phyloP scores from a whole-genome alignment of 805 yeast genomes.

The Kodamaea hsintzibuensis region DNA sequence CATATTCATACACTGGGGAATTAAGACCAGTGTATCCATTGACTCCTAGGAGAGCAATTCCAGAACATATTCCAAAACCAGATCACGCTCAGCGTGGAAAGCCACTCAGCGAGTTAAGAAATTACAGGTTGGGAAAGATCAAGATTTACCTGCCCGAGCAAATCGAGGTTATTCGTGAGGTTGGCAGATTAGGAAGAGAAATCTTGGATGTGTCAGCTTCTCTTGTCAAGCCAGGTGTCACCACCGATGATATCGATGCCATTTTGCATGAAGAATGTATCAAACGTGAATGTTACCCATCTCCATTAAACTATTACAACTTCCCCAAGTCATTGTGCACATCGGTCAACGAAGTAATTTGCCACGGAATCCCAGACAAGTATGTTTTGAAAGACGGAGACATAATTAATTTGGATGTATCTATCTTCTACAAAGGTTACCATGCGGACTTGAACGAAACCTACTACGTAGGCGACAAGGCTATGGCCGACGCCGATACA shows the following conservation, averaged over 20 bases:
- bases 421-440: slow-evolving; percentile 81
- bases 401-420: slow-evolving; percentile 86
- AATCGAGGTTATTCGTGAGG: slow-evolving; percentile 71
- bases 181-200: slow-evolving; percentile 78
- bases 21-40: slow-evolving; percentile 82
- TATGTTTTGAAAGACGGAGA: slow-evolving; percentile 89
- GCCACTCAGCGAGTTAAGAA: slow-evolving; percentile 75
- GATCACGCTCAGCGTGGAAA: slow-evolving; percentile 83
- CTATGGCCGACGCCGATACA: slow-evolving; percentile 73
- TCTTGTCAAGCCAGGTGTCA: slow-evolving; percentile 79
- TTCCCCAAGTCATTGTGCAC: slow-evolving; percentile 93
- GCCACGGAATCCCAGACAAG: slow-evolving; percentile 97
- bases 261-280: slow-evolving; percentile 86
- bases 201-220: slow-evolving; percentile 88
- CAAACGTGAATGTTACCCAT: slow-evolving; percentile 88
- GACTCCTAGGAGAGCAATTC: slow-evolving; percentile 67
- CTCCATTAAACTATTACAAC: slow-evolving; percentile 91
- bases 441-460: slow-evolving; percentile 97
- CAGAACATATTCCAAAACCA: slow-evolving; percentile 69
- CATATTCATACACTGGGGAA: slow-evolving; percentile 69
- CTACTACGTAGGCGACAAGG: slow-evolving; percentile 91
- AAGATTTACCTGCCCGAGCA: slow-evolving; percentile 65
- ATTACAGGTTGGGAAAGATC: slow-evolving; percentile 68
- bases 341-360: slow-evolving; percentile 90
- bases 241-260: slow-evolving; percentile 89